phyloP scores from a whole-genome alignment of 2,329 filamentous ascomycete genomes.

The Sphaerulina musiva region DNA sequence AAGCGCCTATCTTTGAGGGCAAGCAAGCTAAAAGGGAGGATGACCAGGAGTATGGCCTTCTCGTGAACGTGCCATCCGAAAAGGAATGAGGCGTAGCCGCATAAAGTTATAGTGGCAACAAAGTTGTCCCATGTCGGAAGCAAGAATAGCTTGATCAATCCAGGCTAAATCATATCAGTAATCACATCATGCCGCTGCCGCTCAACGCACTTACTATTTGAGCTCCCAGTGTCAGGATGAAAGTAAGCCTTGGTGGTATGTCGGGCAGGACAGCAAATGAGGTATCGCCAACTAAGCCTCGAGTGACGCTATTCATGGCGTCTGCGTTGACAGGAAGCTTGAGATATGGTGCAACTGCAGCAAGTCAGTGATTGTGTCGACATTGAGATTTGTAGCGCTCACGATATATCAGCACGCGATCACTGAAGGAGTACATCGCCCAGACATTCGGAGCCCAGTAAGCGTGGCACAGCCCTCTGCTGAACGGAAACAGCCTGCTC shows the following conservation, averaged over 20 bases:
- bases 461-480: conserved; percentile 86
- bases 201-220: conserved; percentile 52
- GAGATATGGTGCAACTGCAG: conserved; percentile 69
- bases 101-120: conserved; percentile 80
- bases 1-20: conserved; percentile 85
- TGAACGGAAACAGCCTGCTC: conserved; percentile 85
- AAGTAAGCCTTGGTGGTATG: conserved; percentile 72
- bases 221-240: conserved; percentile 73
- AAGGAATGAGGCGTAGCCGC: conserved; percentile 91
- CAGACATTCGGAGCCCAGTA: conserved; percentile 98
- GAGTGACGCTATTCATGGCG: conserved; percentile 80
- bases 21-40: conserved; percentile 90
- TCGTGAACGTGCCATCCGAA: conserved; percentile 99
- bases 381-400: conserved; percentile 30
- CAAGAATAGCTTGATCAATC: conserved; percentile 74
- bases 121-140: conserved; percentile 82
- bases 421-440: conserved; percentile 91
- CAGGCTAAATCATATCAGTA: conserved; percentile 42
- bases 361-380: conserved; percentile 1
- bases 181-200: no score
- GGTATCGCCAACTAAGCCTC: conserved; percentile 87
- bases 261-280: conserved; percentile 89
- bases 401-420: conserved; percentile 77
- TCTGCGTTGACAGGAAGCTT: conserved; percentile 65
- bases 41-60: conserved; percentile 88